These are phyloP conservation scores for Cephaloascus albidus DNA, from an alignment of 805 yeast species.

Conservation along the genomic window DNA sequence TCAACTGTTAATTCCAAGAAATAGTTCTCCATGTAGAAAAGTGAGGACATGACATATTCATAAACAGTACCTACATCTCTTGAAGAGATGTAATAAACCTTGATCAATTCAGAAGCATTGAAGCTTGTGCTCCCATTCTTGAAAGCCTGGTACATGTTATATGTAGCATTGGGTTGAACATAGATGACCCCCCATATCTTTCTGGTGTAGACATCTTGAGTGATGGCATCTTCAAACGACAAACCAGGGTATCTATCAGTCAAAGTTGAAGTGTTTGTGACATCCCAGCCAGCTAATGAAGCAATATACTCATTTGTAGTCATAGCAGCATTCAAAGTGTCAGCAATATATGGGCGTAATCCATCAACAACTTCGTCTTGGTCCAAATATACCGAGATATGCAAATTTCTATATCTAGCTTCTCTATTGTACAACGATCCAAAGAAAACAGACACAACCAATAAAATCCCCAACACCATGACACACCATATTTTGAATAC, in stretches of 20 bases:
- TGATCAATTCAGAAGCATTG: conserved; percentile 1
- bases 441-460: background rate
- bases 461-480: background rate
- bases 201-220: background rate
- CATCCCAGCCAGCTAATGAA: background rate
- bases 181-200: background rate
- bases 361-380: background rate
- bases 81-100: background rate
- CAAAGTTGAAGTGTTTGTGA: background rate
- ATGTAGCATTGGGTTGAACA: background rate
- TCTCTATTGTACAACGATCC: background rate
- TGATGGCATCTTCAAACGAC: background rate
- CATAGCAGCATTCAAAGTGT: background rate
- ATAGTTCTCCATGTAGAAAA: background rate
- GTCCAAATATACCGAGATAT: background rate
- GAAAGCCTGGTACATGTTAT: background rate
- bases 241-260: background rate
- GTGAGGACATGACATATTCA: background rate
- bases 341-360: background rate
- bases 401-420: background rate
- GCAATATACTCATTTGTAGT: background rate
- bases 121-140: background rate
- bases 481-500: background rate
- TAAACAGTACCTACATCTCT: background rate
- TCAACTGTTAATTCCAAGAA: background rate